phyloP scores from a whole-genome alignment of 768 basidiomycete genomes.

The Clavaria fumosa region DNA sequence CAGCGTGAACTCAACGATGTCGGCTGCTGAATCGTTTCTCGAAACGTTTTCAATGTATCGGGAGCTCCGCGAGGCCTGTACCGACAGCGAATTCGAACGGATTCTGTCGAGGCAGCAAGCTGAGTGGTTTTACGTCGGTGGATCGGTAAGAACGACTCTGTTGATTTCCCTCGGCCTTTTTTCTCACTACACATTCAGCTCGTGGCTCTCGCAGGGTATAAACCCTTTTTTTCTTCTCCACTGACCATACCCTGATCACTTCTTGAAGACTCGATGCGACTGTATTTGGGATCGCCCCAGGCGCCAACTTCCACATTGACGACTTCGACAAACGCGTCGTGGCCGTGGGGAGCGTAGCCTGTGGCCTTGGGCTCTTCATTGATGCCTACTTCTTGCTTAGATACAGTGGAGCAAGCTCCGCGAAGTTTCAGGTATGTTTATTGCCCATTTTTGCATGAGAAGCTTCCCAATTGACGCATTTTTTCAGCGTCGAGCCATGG shows the following conservation, averaged over 20 bases:
- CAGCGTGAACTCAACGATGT: conserved; percentile 16
- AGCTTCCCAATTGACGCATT: background rate
- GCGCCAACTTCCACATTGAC: conserved; percentile 34
- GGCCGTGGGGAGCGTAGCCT: conserved; percentile 40
- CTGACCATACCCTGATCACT: background rate
- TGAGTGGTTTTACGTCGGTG: conserved; percentile 58
- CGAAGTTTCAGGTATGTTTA: conserved; percentile 36
- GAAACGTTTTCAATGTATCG: conserved; percentile 40
- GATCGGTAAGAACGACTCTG: conserved; percentile 28
- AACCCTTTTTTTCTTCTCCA: background rate
- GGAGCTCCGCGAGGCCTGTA: conserved; percentile 32
- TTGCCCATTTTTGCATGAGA: background rate
- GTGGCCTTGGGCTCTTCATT: conserved; percentile 48
- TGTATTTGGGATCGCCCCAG: conserved; percentile 47
- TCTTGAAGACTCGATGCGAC: conserved; percentile 30
- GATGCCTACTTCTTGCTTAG: conserved; percentile 52
- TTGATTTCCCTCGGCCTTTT: background rate
- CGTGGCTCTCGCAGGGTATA: conserved; percentile 41
- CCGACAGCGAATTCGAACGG: conserved; percentile 35
- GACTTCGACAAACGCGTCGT: conserved; percentile 33
- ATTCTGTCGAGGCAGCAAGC: conserved; percentile 31
- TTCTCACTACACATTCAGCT: conserved; percentile 23
- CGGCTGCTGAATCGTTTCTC: conserved; percentile 23
- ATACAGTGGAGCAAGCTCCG: conserved; percentile 37
- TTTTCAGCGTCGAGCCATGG: conserved; percentile 32